These are phyloP conservation scores for Aspergillus glaucus DNA, from an alignment of 2,329 filamentous ascomycete genomes.

Conservation along the genomic window DNA sequence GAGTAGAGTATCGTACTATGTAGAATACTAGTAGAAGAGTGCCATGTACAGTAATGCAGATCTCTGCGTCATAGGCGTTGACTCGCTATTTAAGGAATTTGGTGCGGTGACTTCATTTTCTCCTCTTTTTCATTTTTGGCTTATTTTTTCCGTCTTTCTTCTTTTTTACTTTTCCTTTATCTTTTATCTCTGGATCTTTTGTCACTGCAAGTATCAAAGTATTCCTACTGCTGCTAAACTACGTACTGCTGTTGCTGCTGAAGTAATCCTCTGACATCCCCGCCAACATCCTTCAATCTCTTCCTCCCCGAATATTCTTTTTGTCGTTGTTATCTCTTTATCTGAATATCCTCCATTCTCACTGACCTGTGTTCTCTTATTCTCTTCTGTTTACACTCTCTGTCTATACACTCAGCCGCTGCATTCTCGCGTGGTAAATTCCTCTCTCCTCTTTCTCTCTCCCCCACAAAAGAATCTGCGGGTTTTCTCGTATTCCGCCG, in stretches of 20 bases:
- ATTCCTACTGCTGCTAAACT: not conserved
- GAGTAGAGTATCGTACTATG: not conserved
- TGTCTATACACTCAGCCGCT: not conserved
- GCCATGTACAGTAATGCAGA: not conserved
- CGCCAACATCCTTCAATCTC: not conserved
- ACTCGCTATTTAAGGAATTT: not conserved
- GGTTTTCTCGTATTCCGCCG: too few relatives aligned
- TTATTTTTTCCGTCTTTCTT: slow-evolving; percentile 3
- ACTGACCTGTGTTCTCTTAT: not conserved
- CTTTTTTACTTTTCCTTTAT: slow-evolving; percentile 1
- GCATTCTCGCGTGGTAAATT: too few relatives aligned
- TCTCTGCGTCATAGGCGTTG: slow-evolving; percentile 7
- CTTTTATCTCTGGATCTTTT: slow-evolving; percentile 1
- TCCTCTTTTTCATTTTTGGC: slow-evolving; percentile 3
- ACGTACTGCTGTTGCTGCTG: not conserved
- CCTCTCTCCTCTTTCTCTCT: too few relatives aligned
- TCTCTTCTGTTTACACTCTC: not conserved
- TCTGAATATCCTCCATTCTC: not conserved
- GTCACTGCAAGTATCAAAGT: not conserved
- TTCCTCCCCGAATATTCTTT: not conserved
- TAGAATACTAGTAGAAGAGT: too few relatives aligned
- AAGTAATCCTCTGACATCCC: not conserved
- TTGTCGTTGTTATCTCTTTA: not conserved
- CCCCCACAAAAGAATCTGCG: too few relatives aligned
- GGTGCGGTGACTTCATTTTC: not conserved